These are phyloP conservation scores for Geotrichum citri-aurantii DNA, from an alignment of 1,139 yeast genomes.

Conservation along the genomic window DNA sequence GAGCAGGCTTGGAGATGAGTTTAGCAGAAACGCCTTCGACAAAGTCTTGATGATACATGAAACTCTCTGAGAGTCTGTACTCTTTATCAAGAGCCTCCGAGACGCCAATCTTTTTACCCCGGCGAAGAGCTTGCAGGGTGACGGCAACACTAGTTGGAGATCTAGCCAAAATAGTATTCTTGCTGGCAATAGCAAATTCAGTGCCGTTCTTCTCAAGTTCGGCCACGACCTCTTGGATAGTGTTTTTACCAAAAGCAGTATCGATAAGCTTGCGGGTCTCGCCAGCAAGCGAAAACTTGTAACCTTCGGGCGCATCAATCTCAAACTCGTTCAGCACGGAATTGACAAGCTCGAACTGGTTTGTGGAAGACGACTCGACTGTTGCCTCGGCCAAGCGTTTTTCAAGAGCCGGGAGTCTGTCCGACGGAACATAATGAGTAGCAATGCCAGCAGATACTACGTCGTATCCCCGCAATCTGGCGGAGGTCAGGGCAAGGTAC, in stretches of 20 bases:
- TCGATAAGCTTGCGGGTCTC: conserved; percentile 62
- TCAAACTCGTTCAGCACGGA: conserved; percentile 72
- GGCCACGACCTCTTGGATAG: conserved; percentile 58
- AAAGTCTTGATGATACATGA: conserved; percentile 62
- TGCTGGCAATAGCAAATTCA: conserved; percentile 60
- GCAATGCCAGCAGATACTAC: conserved; percentile 79
- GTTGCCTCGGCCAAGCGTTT: conserved; percentile 52
- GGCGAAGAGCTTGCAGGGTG: conserved; percentile 62
- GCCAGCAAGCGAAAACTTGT: conserved; percentile 52
- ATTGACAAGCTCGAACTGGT: conserved; percentile 52
- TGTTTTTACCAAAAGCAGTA: conserved; percentile 52
- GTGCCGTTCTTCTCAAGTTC: conserved; percentile 53
- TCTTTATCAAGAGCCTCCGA: conserved; percentile 67
- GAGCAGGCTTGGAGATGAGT: conserved; percentile 54
- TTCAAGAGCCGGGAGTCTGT: conserved; percentile 55
- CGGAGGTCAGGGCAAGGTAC: conserved; percentile 84
- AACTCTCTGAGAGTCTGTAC: conserved; percentile 68
- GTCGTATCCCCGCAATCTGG: conserved; percentile 68
- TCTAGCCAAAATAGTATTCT: conserved; percentile 49
- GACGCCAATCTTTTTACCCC: conserved; percentile 55
- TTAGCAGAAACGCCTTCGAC: conserved; percentile 72
- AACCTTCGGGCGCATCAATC: conserved; percentile 59
- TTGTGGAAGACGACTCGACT: conserved; percentile 27
- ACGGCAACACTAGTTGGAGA: conserved; percentile 79
- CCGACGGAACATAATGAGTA: conserved; percentile 77